Evolutionary conservation across 139 green algal species (phyloP).

Genomic region (Chlorella ohadii): DNA sequence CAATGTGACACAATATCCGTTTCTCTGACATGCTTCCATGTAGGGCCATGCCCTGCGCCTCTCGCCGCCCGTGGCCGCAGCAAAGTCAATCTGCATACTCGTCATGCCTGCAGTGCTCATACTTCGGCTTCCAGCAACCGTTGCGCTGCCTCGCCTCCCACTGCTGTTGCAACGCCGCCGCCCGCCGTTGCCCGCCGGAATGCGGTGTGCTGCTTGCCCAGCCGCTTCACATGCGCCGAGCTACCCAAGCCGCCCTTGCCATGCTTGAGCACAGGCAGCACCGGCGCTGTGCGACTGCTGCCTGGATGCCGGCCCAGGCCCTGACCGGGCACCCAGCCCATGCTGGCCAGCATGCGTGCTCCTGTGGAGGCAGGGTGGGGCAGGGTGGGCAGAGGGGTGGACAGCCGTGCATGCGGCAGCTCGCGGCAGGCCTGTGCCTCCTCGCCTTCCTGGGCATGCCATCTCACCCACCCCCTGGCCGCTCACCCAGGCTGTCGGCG

Average conservation of each 20-base stretch:
- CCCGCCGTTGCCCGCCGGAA: not conserved
- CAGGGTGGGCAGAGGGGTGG: too few relatives aligned
- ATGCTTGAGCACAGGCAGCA: conserved; percentile 1
- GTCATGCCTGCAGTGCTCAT: too few relatives aligned
- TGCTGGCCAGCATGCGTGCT: conserved; percentile 2
- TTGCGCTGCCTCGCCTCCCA: too few relatives aligned
- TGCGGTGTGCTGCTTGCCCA: not conserved
- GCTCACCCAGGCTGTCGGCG: conserved; percentile 1
- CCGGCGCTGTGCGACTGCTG: not conserved
- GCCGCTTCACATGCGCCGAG: not conserved
- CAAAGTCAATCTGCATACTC: too few relatives aligned
- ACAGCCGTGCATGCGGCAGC: too few relatives aligned
- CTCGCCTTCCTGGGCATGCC: not conserved
- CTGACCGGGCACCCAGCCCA: not conserved
- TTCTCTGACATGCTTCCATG: too few relatives aligned
- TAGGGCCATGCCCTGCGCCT: too few relatives aligned
- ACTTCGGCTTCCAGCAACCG: too few relatives aligned
- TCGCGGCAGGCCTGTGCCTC: not conserved
- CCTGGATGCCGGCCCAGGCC: not conserved
- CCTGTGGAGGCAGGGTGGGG: too few relatives aligned
- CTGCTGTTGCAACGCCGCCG: not conserved
- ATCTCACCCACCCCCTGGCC: not conserved
- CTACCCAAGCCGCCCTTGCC: not conserved
- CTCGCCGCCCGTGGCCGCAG: too few relatives aligned
- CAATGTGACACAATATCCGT: too few relatives aligned